Conservation (phyloP, 2,329 filamentous ascomycete species). For the Allantophomopsis cytisporea region DNA sequence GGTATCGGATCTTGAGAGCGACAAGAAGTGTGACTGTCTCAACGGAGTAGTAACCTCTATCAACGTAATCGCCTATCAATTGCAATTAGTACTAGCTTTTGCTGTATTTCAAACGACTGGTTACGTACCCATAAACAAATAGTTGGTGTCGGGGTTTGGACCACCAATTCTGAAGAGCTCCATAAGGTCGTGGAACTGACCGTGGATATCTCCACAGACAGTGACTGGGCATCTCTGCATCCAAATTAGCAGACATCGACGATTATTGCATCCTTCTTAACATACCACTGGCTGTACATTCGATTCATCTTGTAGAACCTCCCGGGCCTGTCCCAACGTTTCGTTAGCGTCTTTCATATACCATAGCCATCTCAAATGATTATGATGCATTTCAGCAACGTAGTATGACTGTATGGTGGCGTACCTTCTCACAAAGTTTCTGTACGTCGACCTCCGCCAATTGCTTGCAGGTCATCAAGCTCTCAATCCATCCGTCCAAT, state of each 20-base stretch:
- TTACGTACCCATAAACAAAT: conserved; percentile 88
- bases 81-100: conserved; percentile 6
- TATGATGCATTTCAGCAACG: neutral
- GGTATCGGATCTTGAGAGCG: conserved; percentile 95
- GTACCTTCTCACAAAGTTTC: conserved; percentile 93
- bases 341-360: conserved; percentile 1
- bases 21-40: conserved; percentile 96
- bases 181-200: conserved; percentile 98
- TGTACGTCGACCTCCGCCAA: conserved; percentile 88
- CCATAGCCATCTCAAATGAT: neutral
- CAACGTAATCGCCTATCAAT: conserved; percentile 79
- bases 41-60: conserved; percentile 96
- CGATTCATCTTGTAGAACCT: conserved; percentile 93
- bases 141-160: conserved; percentile 96
- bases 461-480: conserved; percentile 97
- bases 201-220: conserved; percentile 97
- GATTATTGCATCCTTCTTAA: neutral
- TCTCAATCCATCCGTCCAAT: conserved; percentile 97
- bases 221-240: conserved; percentile 91
- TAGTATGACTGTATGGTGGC: conserved; percentile 15
- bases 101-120: neutral
- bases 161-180: conserved; percentile 99
- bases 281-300: conserved; percentile 96
- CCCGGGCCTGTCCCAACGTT: conserved; percentile 53
- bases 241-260: neutral